phyloP scores from a whole-genome alignment of 768 basidiomycete species.

The Tephrocybe rancida region DNA sequence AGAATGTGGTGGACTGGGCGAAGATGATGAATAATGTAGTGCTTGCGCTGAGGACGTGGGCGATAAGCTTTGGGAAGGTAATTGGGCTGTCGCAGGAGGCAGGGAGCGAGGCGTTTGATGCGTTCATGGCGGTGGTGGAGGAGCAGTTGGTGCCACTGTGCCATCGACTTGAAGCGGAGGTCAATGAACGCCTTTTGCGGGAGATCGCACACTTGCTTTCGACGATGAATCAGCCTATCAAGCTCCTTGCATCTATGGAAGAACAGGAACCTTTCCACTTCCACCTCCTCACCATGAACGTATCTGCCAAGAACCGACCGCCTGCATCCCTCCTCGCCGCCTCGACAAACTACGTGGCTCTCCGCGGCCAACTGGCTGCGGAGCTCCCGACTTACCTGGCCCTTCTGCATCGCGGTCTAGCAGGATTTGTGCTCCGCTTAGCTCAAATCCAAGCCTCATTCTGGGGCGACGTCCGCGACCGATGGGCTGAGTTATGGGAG shows the following conservation, averaged over 20 bases:
- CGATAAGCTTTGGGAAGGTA: slow-evolving; percentile 64
- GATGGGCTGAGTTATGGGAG: slow-evolving; percentile 86
- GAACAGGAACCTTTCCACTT: slow-evolving; percentile 75
- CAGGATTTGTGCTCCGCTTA: slow-evolving; percentile 50
- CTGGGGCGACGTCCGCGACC: slow-evolving; percentile 59
- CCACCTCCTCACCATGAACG: slow-evolving; percentile 66
- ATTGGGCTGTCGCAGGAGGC: slow-evolving; percentile 58
- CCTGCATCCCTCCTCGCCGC: slow-evolving; percentile 69
- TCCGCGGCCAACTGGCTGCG: slow-evolving; percentile 68
- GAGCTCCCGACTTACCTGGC: slow-evolving; percentile 71
- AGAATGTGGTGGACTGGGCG: slow-evolving; percentile 66
- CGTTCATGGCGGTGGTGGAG: slow-evolving; percentile 64
- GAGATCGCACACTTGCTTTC: slow-evolving; percentile 59
- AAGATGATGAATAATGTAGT: slow-evolving; percentile 51
- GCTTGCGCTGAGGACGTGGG: slow-evolving; percentile 59
- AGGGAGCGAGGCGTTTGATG: slow-evolving; percentile 66
- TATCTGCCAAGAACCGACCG: slow-evolving; percentile 65
- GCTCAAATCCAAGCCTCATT: slow-evolving; percentile 60
- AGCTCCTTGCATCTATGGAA: slow-evolving; percentile 71
- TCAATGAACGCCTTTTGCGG: slow-evolving; percentile 57
- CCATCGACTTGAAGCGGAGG: slow-evolving; percentile 50
- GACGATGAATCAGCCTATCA: slow-evolving; percentile 62
- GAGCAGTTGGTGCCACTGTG: slow-evolving; percentile 54
- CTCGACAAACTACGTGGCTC: slow-evolving; percentile 75
- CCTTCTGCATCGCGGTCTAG: slow-evolving; percentile 63